Evolutionary conservation across 2,329 filamentous ascomycete species (phyloP).

Genomic region (Venturia oleaginea): DNA sequence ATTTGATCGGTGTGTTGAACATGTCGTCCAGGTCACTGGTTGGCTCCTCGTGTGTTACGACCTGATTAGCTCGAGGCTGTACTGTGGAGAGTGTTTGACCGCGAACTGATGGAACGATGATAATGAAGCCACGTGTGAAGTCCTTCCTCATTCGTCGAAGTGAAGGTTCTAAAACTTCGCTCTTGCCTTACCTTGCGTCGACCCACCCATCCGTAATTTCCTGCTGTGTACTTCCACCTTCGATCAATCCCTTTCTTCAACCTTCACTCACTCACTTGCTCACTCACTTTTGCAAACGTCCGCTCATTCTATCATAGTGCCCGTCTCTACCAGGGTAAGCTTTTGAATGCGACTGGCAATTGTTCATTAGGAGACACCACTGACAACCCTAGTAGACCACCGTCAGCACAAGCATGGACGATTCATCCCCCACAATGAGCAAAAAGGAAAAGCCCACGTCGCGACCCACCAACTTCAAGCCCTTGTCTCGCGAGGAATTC

Average conservation of each 20-base stretch:
- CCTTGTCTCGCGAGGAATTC: slow-evolving; percentile 1
- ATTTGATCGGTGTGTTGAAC: not conserved
- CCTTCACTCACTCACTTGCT: not conserved
- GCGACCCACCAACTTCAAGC: not conserved
- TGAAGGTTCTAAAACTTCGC: slow-evolving; percentile 1
- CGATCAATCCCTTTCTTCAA: not conserved
- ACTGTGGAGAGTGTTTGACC: not conserved
- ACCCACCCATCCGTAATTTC: not conserved
- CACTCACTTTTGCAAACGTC: not conserved
- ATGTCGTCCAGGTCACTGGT: not conserved
- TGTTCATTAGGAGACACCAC: not conserved
- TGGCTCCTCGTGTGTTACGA: not conserved
- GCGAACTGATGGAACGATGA: not conserved
- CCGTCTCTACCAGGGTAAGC: not conserved
- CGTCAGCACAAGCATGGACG: not conserved
- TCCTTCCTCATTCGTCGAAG: not conserved
- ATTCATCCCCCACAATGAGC: not conserved
- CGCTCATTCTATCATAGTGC: not conserved
- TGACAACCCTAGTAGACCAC: not conserved
- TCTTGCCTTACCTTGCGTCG: slow-evolving; percentile 2
- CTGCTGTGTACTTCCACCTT: not conserved
- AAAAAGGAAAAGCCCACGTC: not conserved
- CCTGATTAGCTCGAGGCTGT: not conserved
- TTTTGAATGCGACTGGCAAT: not conserved
- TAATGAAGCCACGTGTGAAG: slow-evolving; percentile 3